A percentile compares a stretch with the other conserved stretches of the same genome.
Conservation (phyloP, 331 rosid species). For the Ulmus americana region DNA sequence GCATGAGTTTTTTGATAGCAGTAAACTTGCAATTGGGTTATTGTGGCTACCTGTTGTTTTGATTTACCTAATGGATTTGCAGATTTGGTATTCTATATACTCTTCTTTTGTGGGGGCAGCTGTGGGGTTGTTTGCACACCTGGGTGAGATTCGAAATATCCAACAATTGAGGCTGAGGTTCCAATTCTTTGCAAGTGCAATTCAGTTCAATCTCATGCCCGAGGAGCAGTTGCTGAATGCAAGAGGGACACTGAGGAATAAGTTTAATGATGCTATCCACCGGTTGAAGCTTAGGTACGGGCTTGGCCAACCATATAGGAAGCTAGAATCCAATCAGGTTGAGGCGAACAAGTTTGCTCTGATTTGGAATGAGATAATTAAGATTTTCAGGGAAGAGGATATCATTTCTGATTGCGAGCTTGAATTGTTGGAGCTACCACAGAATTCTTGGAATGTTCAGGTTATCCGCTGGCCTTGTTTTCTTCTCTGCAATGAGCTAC, state of each 20-base stretch:
- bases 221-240: slow-evolving; percentile 85
- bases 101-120: slow-evolving; percentile 84
- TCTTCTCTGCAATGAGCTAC: slow-evolving; percentile 92
- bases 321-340: slow-evolving; percentile 85
- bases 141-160: slow-evolving; percentile 94
- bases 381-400: slow-evolving; percentile 94
- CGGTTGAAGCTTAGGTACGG: slow-evolving; percentile 96
- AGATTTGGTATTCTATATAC: slow-evolving; percentile 90
- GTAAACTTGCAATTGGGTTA: slow-evolving; percentile 63
- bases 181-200: slow-evolving; percentile 96
- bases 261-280: slow-evolving; percentile 76
- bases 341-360: slow-evolving; percentile 90
- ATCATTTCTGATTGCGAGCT: slow-evolving; percentile 78
- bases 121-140: slow-evolving; percentile 80
- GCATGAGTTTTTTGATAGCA: slow-evolving; percentile 50
- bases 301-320: slow-evolving; percentile 78
- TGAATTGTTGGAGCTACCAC: slow-evolving; percentile 86
- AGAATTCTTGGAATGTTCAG: slow-evolving; percentile 76
- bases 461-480: slow-evolving; percentile 98
- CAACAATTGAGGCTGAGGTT: slow-evolving; percentile 81
- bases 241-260: slow-evolving; percentile 70
- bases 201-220: slow-evolving; percentile 95
- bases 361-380: slow-evolving; percentile 92
- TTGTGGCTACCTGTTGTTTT: slow-evolving; percentile 89
- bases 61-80: slow-evolving; percentile 92